Percentiles rank a stretch among this genome's conserved stretches.
Evolutionary conservation across 148 eudicot species (phyloP).

Genomic region (Chenopodium album): DNA sequence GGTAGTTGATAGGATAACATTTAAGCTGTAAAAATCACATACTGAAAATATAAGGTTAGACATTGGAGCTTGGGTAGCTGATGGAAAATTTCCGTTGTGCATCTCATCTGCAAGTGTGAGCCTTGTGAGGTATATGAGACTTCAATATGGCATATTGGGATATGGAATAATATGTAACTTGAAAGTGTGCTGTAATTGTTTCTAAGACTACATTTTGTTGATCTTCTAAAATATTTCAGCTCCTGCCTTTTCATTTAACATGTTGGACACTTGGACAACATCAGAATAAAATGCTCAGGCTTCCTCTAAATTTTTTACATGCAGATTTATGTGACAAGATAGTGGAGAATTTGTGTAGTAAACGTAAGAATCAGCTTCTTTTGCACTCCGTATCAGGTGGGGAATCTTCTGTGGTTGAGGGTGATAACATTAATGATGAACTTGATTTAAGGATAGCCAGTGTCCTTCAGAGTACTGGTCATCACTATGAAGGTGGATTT

Average conservation of each 20-base stretch:
- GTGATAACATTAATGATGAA: constrained; percentile 64
- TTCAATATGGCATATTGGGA: background rate
- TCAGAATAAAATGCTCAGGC: background rate
- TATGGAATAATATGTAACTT: background rate
- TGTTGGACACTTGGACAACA: background rate
- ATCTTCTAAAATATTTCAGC: background rate
- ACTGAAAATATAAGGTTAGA: background rate
- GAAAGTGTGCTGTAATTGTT: background rate
- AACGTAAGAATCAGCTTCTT: constrained; percentile 64
- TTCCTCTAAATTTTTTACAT: constrained; percentile 13
- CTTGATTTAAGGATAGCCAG: constrained; percentile 89
- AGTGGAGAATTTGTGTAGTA: constrained; percentile 81
- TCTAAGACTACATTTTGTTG: background rate
- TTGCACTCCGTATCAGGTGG: constrained; percentile 59
- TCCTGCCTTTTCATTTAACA: background rate
- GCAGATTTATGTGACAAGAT: constrained; percentile 89
- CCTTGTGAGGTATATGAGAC: background rate
- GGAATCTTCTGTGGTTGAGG: constrained; percentile 62
- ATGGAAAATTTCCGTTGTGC: background rate
- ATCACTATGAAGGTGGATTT: constrained; percentile 85
- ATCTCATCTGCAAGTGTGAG: background rate
- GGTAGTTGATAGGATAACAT: background rate
- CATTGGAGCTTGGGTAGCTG: background rate
- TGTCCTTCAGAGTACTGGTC: constrained; percentile 97
- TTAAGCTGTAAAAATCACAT: background rate